phyloP scores from a whole-genome alignment of 768 basidiomycete genomes.

The Trametes punicea region DNA sequence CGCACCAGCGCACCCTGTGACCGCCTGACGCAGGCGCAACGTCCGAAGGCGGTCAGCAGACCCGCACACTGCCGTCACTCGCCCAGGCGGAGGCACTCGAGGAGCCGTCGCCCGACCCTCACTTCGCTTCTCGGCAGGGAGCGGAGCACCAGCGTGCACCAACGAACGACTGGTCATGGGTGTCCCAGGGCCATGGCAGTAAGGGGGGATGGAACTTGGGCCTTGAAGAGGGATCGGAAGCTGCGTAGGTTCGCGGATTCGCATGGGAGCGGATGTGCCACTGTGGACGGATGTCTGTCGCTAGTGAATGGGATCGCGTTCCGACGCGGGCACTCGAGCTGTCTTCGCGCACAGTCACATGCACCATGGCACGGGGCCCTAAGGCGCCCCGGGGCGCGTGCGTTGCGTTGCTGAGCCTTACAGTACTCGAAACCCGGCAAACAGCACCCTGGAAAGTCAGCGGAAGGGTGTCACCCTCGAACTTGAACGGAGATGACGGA shows the following conservation, averaged over 20 bases:
- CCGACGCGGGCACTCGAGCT: not conserved
- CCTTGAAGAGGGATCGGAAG: not conserved
- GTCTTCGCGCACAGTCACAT: not conserved
- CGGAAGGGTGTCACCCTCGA: not conserved
- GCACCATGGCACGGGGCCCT: not conserved
- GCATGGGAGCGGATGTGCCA: not conserved
- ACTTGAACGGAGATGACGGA: not conserved
- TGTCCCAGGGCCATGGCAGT: not conserved
- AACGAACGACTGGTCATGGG: too few species aligned
- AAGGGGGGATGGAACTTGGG: too few species aligned
- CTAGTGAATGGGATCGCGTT: not conserved
- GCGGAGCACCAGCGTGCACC: not conserved
- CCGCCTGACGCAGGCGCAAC: not conserved
- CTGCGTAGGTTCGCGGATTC: not conserved
- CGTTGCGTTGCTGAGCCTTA: not conserved
- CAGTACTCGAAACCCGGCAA: not conserved
- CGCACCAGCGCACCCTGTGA: not conserved
- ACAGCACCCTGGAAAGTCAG: not conserved
- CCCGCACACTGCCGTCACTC: constrained; percentile 7
- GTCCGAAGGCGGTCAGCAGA: constrained; percentile 1
- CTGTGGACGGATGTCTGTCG: not conserved
- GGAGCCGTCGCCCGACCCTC: not conserved
- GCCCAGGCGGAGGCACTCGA: not conserved
- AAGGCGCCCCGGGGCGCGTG: not conserved
- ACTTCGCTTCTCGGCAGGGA: constrained; percentile 8